Evolutionary conservation across 352 stramenopile genomes (phyloP), one percentile per base, ranked within the genome.

Genomic region (Phytophthora pseudosyringae): DNA sequence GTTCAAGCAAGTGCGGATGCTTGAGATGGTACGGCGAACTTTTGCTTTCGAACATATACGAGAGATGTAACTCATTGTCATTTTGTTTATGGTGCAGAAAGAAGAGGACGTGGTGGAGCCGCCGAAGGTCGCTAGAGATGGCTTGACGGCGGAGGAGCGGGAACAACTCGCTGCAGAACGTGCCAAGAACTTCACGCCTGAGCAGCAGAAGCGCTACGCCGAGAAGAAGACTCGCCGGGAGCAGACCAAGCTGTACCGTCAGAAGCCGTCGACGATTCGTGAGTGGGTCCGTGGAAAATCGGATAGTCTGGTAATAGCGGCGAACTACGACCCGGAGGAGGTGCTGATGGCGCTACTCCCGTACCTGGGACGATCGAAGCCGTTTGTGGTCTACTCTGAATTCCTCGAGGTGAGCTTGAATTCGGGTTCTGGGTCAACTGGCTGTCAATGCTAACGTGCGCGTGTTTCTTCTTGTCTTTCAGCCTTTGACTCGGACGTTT

Each of bases 361-460:
- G 21, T 98, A 95, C 63, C 76, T 99, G 28, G 86, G 78, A 25
- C 83, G 86, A 16, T 97, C 90, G 5, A 97, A 94, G 55, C 93
- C 95, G 3, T 98, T 99, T 74, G 94, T 98, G n/a, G 78, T 99
- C 16, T 99, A 97, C 79, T 97, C 82, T 33, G 95, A 99, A 79
- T 98, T 94, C 69, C 79, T 98, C 5, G 86, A 94, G 76, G 76
- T 84, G 33, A 59, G 64, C 29, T 28, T 50, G 26, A 3, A 15
- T 54, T 35, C 36, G 10, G 35, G 12, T 48, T 18, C 12, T 32
- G 13, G 15, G 9, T 9, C 11, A 39, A 21, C 21, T 21, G 21
- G 21, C 12, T 41, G 21, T 11, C 45, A 63, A 28, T 35, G 16
- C 44, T 58, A 41, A 68, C 43, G 38, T 15, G 5, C 51, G 29